Percentiles rank a stretch among this genome's conserved stretches.
Evolutionary conservation across 2,329 filamentous ascomycete genomes (phyloP).

Genomic region (Septoria petroselini): DNA sequence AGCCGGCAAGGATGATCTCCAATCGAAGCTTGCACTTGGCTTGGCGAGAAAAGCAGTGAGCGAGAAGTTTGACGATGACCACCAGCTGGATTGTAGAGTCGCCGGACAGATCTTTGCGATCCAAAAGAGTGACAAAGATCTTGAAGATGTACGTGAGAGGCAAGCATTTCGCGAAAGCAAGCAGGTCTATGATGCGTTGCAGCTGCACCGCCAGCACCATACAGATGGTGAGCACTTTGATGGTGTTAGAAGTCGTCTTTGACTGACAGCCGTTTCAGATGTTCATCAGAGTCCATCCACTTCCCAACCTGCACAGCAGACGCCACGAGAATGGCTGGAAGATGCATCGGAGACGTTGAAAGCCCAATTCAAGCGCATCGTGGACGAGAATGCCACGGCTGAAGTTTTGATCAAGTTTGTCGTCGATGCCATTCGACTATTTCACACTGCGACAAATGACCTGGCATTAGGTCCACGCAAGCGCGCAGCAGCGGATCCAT

Average conservation of each 20-base stretch:
- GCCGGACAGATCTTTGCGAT: slow-evolving; percentile 36
- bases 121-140: slow-evolving; percentile 29
- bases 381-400: slow-evolving; percentile 11
- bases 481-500: slow-evolving; percentile 30
- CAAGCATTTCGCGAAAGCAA: slow-evolving; percentile 31
- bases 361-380: slow-evolving; percentile 24
- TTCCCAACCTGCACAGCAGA: slow-evolving; percentile 11
- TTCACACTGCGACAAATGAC: slow-evolving; percentile 23
- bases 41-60: slow-evolving; percentile 36
- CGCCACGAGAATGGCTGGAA: slow-evolving; percentile 26
- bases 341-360: slow-evolving; percentile 29
- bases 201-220: slow-evolving; percentile 12
- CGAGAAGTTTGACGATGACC: slow-evolving; percentile 35
- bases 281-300: neutral
- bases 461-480: slow-evolving; percentile 21
- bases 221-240: neutral
- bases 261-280: neutral
- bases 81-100: slow-evolving; percentile 33
- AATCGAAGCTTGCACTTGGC: slow-evolving; percentile 31
- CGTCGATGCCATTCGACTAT: slow-evolving; percentile 29
- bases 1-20: slow-evolving; percentile 31
- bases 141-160: slow-evolving; percentile 27
- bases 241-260: too few species aligned
- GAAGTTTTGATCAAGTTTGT: slow-evolving; percentile 28
- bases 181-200: slow-evolving; percentile 33